Percentiles rank a stretch among this genome's conserved stretches.
Conservation (phyloP, 495 filamentous ascomycete species). For the Talaromyces proteolyticus region DNA sequence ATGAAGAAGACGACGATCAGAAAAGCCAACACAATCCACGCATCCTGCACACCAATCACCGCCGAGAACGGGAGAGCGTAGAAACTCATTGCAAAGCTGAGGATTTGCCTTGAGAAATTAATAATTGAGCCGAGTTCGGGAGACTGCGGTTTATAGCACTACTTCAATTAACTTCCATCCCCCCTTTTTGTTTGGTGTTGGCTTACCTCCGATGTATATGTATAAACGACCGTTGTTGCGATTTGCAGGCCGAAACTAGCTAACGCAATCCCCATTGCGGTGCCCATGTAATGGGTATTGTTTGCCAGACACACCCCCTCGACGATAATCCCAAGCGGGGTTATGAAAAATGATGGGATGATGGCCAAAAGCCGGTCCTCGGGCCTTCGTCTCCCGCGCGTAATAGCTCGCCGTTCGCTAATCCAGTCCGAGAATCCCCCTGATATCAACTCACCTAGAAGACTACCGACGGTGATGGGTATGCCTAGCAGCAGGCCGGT, state of each 20-base stretch:
- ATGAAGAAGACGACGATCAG: slow-evolving; percentile 6
- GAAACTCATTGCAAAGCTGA: slow-evolving; percentile 26
- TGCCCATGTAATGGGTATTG: slow-evolving; percentile 11
- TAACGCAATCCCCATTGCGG: slow-evolving; percentile 23
- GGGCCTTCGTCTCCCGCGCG: slow-evolving; percentile 18
- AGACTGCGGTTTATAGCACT: slow-evolving; percentile 37
- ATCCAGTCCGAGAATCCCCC: slow-evolving; percentile 24
- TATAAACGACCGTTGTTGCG: slow-evolving; percentile 21
- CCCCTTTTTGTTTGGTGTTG: not conserved
- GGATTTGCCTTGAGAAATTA: slow-evolving; percentile 30
- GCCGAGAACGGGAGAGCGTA: slow-evolving; percentile 12
- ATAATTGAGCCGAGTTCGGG: slow-evolving; percentile 32
- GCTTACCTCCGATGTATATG: slow-evolving; percentile 10
- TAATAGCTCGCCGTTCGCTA: slow-evolving; percentile 10
- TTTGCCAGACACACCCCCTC: slow-evolving; percentile 16
- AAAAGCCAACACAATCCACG: slow-evolving; percentile 15
- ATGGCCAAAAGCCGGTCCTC: slow-evolving; percentile 19
- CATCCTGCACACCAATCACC: slow-evolving; percentile 11
- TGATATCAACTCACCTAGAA: slow-evolving; percentile 22
- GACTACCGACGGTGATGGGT: slow-evolving; percentile 18
- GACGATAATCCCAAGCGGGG: slow-evolving; percentile 18
- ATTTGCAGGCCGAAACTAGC: slow-evolving; percentile 24
- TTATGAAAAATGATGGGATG: slow-evolving; percentile 12
- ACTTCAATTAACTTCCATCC: not conserved
- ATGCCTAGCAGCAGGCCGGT: slow-evolving; percentile 24